Percentiles rank a stretch among this genome's conserved stretches.
Evolutionary conservation across 139 green algal species (phyloP).

Genomic region (Chlorella ohadii): DNA sequence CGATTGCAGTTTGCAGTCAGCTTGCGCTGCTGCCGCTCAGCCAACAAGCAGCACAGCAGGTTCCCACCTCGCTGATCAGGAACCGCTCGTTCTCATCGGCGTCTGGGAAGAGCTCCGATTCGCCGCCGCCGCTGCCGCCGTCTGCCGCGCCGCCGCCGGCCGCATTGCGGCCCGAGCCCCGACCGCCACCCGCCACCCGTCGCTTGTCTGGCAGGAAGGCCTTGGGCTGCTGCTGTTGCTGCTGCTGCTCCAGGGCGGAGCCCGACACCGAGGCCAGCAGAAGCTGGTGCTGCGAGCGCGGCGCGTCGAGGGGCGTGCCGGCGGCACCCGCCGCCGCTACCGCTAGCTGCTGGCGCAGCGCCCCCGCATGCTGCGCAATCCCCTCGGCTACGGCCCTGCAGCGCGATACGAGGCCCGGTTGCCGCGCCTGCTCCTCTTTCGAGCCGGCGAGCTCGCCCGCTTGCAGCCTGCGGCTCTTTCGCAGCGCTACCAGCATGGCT

Average conservation of each 20-base stretch:
- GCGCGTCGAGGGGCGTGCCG: background rate
- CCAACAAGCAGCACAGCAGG: too few relatives aligned
- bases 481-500: too few relatives aligned
- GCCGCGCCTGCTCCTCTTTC: background rate
- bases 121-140: background rate
- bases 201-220: constrained; percentile 22
- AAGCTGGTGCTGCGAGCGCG: background rate
- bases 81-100: constrained; percentile 60
- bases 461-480: too few relatives aligned
- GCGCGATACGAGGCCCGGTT: background rate
- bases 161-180: background rate
- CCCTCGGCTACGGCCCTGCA: background rate
- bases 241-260: background rate
- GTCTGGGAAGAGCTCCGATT: background rate
- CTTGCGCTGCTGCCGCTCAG: background rate
- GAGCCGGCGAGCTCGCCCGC: too few relatives aligned
- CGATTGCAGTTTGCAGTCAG: too few relatives aligned
- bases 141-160: background rate
- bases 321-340: background rate
- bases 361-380: background rate
- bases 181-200: background rate
- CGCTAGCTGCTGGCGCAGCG: background rate
- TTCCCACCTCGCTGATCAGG: constrained; percentile 72
- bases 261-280: constrained; percentile 28
- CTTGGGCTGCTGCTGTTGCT: constrained; percentile 1